phyloP scores from a whole-genome alignment of 805 yeast genomes.

The Blastobotrys chiropterorum region DNA sequence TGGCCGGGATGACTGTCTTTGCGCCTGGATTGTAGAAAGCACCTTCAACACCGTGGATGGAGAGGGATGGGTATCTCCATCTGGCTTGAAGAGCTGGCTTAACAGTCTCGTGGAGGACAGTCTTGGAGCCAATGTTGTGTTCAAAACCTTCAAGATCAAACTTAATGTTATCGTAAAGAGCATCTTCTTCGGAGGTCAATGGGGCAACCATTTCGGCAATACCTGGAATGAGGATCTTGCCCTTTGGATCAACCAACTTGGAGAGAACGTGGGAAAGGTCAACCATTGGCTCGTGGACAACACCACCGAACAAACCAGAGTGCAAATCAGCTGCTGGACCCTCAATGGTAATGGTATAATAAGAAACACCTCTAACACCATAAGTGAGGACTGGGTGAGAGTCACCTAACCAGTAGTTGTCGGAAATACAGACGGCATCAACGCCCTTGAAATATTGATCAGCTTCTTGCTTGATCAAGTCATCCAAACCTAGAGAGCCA shows the following conservation, averaged over 20 bases:
- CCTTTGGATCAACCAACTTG: constrained; percentile 70
- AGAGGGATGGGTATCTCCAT: constrained; percentile 97
- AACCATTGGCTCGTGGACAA: constrained; percentile 94
- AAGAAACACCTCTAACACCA: constrained; percentile 95
- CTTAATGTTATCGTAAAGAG: constrained; percentile 78
- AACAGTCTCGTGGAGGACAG: constrained; percentile 70
- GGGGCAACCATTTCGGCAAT: constrained; percentile 93
- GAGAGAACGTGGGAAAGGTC: constrained; percentile 78
- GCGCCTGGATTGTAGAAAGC: constrained; percentile 95
- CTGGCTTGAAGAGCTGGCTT: constrained; percentile 91
- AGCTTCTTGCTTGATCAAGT: constrained; percentile 74
- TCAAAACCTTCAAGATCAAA: constrained; percentile 79
- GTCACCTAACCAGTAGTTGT: constrained; percentile 98
- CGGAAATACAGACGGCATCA: constrained; percentile 92
- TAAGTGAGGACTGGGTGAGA: constrained; percentile 94
- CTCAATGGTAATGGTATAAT: constrained; percentile 71
- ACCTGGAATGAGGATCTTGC: constrained; percentile 84
- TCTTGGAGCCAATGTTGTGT: constrained; percentile 81
- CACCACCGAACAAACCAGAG: constrained; percentile 96
- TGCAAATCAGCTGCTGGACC: constrained; percentile 98
- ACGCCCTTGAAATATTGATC: constrained; percentile 74
- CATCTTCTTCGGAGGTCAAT: constrained; percentile 70
- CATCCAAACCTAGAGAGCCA: constrained; percentile 89
- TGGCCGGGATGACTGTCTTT: constrained; percentile 95
- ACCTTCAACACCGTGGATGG: constrained; percentile 96